phyloP scores from a whole-genome alignment of 192 early-diverging fungal genomes.

The Coemansia sp. region DNA sequence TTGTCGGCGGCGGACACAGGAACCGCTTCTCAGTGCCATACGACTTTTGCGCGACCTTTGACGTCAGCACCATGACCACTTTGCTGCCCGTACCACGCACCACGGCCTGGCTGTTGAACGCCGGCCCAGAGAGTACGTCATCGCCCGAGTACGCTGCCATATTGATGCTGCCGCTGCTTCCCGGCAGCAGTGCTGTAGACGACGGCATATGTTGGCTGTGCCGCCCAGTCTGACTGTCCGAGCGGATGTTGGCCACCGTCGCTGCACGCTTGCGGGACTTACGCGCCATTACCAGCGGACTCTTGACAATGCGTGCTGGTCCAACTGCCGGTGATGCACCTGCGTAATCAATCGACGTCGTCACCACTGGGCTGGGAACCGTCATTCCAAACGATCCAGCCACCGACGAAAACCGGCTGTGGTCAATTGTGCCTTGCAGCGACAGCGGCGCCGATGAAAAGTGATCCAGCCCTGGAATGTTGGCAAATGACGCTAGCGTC shows the following conservation, averaged over 20 bases:
- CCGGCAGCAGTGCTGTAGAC: constrained; percentile 7
- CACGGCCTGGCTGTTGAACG: constrained; percentile 52
- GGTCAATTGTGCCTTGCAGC: constrained; percentile 12
- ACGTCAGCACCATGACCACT: constrained; percentile 73
- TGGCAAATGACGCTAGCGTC: constrained; percentile 30
- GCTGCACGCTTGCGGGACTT: constrained; percentile 51
- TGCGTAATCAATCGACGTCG: constrained; percentile 9
- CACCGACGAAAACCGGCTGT: constrained; percentile 17
- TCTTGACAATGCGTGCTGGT: constrained; percentile 14
- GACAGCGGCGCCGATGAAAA: constrained; percentile 25
- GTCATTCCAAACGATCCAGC: constrained; percentile 3
- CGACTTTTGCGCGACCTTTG: constrained; percentile 89
- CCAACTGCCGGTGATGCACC: neutral
- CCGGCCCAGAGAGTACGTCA: constrained; percentile 19
- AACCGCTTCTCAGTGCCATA: constrained; percentile 94
- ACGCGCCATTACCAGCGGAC: constrained; percentile 19
- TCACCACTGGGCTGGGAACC: constrained; percentile 13
- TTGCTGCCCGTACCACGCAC: constrained; percentile 53
- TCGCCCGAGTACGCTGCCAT: constrained; percentile 1
- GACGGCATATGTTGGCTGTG: constrained; percentile 14
- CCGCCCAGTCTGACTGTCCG: constrained; percentile 11
- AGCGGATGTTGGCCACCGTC: constrained; percentile 32
- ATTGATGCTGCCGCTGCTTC: neutral
- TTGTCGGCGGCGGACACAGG: constrained; percentile 80
- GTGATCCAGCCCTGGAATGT: constrained; percentile 36